Base-by-base conservation (phyloP, 2,329 filamentous ascomycete genomes). In the Aspergillus pseudoterreus region DNA sequence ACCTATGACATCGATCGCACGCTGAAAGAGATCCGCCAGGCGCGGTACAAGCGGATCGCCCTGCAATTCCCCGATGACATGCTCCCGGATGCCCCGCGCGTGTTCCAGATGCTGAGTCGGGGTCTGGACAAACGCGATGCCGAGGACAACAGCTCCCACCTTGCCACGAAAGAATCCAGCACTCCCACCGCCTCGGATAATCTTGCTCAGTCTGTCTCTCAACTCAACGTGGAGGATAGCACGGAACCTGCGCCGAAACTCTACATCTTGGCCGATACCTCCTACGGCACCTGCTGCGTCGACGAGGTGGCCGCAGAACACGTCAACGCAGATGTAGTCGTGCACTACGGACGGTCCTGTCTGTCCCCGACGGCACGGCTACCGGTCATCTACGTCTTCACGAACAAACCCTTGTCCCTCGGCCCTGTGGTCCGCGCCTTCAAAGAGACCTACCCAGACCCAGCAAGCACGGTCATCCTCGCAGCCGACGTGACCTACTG, bases 261-360 rank as follows among this genome's bases (percentile, higher is more conserved):
- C 47, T 95, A 88, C 62, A 92, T 99, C 54, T 77, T 99, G 15
- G 94, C 87, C 30, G 94, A 99, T 70, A 97, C 94, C 2, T 96
- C 92, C 2, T 99, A 97, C 71, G 95, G 94, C 53, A 87, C 92
- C 0, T 99, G 94, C 73, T 99, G 94, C 65, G 92, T 97, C 15
- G 94, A 99, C 65, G 94, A 99, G 74, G 86, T 97, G 38, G 94
- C 94, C 0, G 94, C 94, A 2, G 92, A 99, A 69, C 94, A 99
- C 68, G 87, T 90, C 14, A 82, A 90, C 63, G 92, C 94, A 6
- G 87, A 97, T 55, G 89, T 91, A 0, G 88, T 97, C 1, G 86
- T 99, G 12, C 94, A 99, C 69, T 99, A 97, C 63, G 94, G 94
- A 3, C 81, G 94, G 47, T 87, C 92, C 0, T 99, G 94, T 66